phyloP scores from a whole-genome alignment of 2,329 filamentous ascomycete genomes.

The Aspergillus latus region DNA sequence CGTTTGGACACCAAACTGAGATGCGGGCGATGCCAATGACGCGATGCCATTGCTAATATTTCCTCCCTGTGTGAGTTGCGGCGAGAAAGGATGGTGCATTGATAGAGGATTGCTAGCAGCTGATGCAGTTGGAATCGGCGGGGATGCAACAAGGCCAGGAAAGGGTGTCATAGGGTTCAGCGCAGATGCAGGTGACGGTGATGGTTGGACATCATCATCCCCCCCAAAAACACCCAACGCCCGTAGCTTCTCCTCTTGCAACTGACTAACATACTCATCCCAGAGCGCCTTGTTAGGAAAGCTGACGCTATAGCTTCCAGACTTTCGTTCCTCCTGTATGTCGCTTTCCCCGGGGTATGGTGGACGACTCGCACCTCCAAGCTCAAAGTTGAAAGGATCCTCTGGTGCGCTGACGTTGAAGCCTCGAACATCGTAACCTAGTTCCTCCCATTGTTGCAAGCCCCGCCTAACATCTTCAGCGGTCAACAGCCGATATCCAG shows the following conservation, averaged over 20 bases:
- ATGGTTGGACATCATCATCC: slow-evolving; percentile 67
- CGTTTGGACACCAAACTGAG: slow-evolving; percentile 60
- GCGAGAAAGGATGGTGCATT: slow-evolving; percentile 63
- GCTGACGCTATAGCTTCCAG: slow-evolving; percentile 36
- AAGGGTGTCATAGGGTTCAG: slow-evolving; percentile 71
- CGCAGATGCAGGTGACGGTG: slow-evolving; percentile 65
- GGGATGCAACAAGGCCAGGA: slow-evolving; percentile 76
- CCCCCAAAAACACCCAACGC: slow-evolving; percentile 84
- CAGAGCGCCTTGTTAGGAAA: slow-evolving; percentile 56
- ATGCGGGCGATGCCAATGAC: slow-evolving; percentile 70
- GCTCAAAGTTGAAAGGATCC: slow-evolving; percentile 28
- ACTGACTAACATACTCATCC: slow-evolving; percentile 76
- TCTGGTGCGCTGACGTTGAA: slow-evolving; percentile 38
- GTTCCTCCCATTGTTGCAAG: slow-evolving; percentile 42
- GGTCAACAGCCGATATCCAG: slow-evolving; percentile 39
- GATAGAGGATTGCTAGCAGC: slow-evolving; percentile 67
- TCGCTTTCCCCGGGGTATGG: slow-evolving; percentile 45
- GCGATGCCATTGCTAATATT: slow-evolving; percentile 63
- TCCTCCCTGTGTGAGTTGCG: slow-evolving; percentile 59
- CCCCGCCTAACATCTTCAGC: slow-evolving; percentile 40
- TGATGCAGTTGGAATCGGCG: slow-evolving; percentile 76
- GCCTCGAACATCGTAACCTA: slow-evolving; percentile 46
- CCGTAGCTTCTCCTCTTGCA: slow-evolving; percentile 88
- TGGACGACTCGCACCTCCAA: slow-evolving; percentile 45
- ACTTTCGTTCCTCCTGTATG: slow-evolving; percentile 34